Evolutionary conservation across 805 yeast genomes (phyloP), one percentile per base, ranked within the genome.

Genomic region (Naumovozyma baii): DNA sequence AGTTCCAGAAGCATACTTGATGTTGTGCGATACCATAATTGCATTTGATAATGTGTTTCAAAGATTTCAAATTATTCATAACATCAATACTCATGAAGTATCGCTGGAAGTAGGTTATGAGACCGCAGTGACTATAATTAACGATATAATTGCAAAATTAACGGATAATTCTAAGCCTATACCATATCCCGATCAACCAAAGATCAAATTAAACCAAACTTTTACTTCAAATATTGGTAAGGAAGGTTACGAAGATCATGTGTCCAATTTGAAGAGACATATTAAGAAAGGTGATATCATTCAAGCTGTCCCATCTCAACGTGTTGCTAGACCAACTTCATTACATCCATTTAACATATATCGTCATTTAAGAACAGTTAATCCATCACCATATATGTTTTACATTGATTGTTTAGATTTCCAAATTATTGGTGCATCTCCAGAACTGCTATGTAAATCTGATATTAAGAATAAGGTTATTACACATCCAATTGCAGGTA

Each of bases 401-500:
- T 92, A 87, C 63, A 79, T 92, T 48, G 97, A 92, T 59, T 82
- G 84, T 54, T 59, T 83, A 42, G 96, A 86, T 50, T 92, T 90
- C 69, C 96, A 88, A 61, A 74, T 92, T 36, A 90, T 92, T 40
- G 98, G 99, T 36, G 99, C 99, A 0, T 86, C 96, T 10, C 99
- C 99, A 2, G 98, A 92, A 61, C 66, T 90, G 40, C 69, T 92
- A 41, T 96, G 90, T 40, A 84, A 86, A 61, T 69, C 86, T 4
- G 96, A 87, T 49, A 45, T 49, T 18, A 69, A 80, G 28, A 77
- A 81, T 46, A 78, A 83, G 51, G 76, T 92, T 15, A 72, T 90
- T 38, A 92, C 96, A 2, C 97, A 92, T 61, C 99, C 98, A 16
- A 92, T 92, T 57, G 99, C 99, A 1, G 99, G 99, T 38, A 92